phyloP scores from a whole-genome alignment of 306 rosid species.

The Lathyrus oleraceus region DNA sequence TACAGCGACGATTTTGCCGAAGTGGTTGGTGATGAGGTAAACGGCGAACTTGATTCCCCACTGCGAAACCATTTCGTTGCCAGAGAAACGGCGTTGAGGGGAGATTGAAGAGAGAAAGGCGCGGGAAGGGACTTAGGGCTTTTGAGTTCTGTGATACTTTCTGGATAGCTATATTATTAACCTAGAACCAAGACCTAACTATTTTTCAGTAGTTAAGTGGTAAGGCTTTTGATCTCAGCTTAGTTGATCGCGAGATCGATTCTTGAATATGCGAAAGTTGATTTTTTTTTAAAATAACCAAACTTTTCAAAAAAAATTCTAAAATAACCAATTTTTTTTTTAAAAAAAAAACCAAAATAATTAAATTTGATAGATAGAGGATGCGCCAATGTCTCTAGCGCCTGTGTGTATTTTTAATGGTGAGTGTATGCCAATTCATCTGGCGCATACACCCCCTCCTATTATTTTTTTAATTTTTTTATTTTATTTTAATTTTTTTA shows the following conservation, averaged over 20 bases:
- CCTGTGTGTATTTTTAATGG: too few species aligned
- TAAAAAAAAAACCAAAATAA: too few species aligned
- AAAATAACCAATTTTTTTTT: too few species aligned
- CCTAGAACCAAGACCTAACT: accelerated
- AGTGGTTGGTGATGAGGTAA: slow-evolving; percentile 72
- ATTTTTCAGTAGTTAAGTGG: background rate
- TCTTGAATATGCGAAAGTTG: too few species aligned
- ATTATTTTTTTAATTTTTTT: too few species aligned
- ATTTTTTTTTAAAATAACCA: too few species aligned
- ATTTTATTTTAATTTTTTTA: too few species aligned
- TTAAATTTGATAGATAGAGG: too few species aligned
- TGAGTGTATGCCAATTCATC: too few species aligned
- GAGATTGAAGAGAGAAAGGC: background rate
- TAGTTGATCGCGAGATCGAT: background rate
- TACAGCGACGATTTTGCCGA: slow-evolving; percentile 85
- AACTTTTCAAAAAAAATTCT: too few species aligned
- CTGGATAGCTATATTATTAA: background rate
- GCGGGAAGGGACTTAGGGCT: slow-evolving; percentile 40
- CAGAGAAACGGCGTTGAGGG: slow-evolving; percentile 15
- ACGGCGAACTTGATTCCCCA: slow-evolving; percentile 70
- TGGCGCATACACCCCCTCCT: too few species aligned
- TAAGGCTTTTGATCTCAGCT: background rate
- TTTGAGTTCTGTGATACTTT: background rate
- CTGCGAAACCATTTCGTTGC: slow-evolving; percentile 44
- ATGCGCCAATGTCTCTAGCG: too few species aligned